Evolutionary conservation across 176 grass and related monocot species (phyloP).

Genomic region (Ananas comosus): DNA sequence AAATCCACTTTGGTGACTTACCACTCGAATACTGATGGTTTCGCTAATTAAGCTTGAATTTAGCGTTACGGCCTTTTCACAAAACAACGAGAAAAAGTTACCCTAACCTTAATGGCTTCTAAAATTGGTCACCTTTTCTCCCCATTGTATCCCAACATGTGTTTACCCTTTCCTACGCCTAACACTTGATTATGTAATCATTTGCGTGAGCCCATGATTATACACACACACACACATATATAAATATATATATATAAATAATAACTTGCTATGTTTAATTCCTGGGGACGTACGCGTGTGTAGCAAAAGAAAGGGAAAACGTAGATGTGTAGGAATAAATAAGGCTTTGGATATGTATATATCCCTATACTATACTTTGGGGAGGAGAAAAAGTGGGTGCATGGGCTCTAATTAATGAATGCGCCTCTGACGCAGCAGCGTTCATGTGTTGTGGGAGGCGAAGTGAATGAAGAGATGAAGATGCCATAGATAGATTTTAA

Average conservation of each 20-base stretch:
- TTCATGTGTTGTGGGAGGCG: conserved; percentile 3
- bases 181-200: conserved; percentile 42
- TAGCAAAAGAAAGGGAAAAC: neutral
- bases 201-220: conserved; percentile 9
- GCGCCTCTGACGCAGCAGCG: conserved; percentile 15
- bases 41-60: no score
- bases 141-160: neutral
- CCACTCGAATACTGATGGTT: no score
- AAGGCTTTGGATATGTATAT: neutral
- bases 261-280: neutral
- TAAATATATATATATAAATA: neutral
- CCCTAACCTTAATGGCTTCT: neutral
- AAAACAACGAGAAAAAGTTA: no score
- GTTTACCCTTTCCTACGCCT: neutral
- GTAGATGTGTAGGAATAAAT: neutral
- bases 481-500: conserved; percentile 33
- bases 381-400: conserved; percentile 2
- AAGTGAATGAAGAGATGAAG: conserved; percentile 19
- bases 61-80: no score
- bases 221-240: neutral
- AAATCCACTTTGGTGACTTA: no score
- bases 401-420: conserved; percentile 5
- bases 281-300: neutral
- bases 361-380: neutral
- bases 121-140: neutral